These are phyloP conservation scores for Phytophthora foliorum DNA, from an alignment of 352 stramenopile genomes.

Conservation along the genomic window DNA sequence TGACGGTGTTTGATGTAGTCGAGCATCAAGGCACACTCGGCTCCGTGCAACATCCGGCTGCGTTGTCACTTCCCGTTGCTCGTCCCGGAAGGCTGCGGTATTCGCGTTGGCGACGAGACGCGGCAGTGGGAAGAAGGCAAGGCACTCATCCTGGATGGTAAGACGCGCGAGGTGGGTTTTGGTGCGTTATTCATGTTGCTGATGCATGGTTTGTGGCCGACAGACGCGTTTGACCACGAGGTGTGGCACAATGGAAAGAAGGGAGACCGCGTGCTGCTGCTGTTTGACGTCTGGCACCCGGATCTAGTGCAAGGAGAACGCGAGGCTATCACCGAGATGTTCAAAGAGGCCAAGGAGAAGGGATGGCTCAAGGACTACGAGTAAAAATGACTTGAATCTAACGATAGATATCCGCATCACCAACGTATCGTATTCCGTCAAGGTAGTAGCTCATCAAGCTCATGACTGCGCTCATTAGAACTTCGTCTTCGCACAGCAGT, in stretches of 20 bases:
- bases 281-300: slow-evolving; percentile 90
- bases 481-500: background rate
- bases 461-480: background rate
- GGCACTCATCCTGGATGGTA: slow-evolving; percentile 86
- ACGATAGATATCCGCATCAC: background rate
- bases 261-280: slow-evolving; percentile 82
- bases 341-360: slow-evolving; percentile 77
- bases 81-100: slow-evolving; percentile 91
- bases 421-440: slow-evolving; percentile 12
- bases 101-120: slow-evolving; percentile 92
- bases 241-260: slow-evolving; percentile 76
- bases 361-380: slow-evolving; percentile 76
- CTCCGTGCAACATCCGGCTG: slow-evolving; percentile 96
- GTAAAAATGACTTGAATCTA: slow-evolving; percentile 31
- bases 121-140: slow-evolving; percentile 85
- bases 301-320: slow-evolving; percentile 70
- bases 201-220: background rate
- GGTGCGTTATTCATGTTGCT: background rate
- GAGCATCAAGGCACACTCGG: slow-evolving; percentile 94
- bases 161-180: background rate
- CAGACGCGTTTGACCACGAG: slow-evolving; percentile 87
- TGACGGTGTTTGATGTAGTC: slow-evolving; percentile 45
- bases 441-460: slow-evolving; percentile 31
- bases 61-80: slow-evolving; percentile 96
- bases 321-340: slow-evolving; percentile 73